Conservation (phyloP, 176 grass and related monocot genomes). For the Oryza longistaminata region DNA sequence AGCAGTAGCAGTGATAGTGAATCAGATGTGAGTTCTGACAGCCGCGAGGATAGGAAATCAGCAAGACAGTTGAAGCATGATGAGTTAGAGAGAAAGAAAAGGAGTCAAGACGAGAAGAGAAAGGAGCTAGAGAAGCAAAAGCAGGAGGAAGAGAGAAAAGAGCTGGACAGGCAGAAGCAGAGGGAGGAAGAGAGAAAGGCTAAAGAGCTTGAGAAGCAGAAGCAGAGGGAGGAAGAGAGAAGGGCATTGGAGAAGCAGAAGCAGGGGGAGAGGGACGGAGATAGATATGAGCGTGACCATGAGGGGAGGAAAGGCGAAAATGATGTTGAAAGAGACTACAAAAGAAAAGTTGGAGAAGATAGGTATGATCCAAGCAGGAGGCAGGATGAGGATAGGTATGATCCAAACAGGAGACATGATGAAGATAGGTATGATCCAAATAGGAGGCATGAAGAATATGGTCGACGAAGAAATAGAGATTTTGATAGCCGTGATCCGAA, state of each 20-base stretch:
- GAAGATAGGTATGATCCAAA: constrained; percentile 6
- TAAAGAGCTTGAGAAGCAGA: constrained; percentile 28
- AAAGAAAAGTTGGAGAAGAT: constrained; percentile 52
- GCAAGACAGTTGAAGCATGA: constrained; percentile 10
- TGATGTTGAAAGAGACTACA: constrained; percentile 42
- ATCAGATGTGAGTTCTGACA: constrained; percentile 48
- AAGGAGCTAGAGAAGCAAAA: constrained; percentile 37
- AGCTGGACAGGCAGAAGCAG: constrained; percentile 15
- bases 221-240: constrained; percentile 8
- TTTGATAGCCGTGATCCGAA: constrained; percentile 47
- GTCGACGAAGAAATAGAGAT: constrained; percentile 36
- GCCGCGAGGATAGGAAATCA: constrained; percentile 42
- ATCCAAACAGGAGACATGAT: constrained; percentile 21
- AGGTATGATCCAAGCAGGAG: constrained; percentile 54
- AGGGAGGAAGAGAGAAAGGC: constrained; percentile 31
- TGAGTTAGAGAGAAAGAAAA: constrained; percentile 20
- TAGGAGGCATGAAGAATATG: constrained; percentile 45
- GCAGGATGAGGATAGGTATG: constrained; percentile 40
- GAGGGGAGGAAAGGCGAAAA: constrained; percentile 40
- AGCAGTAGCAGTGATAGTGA: constrained; percentile 55
- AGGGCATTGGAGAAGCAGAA: constrained; percentile 29
- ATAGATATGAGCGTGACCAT: constrained; percentile 24
- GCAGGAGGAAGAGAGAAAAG: constrained; percentile 40
- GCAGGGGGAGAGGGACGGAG: constrained; percentile 31
- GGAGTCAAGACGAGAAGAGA: constrained; percentile 26